Evolutionary conservation across 1,284 basidiomycete genomes (phyloP).

Genomic region (Rhodotorula sp.): DNA sequence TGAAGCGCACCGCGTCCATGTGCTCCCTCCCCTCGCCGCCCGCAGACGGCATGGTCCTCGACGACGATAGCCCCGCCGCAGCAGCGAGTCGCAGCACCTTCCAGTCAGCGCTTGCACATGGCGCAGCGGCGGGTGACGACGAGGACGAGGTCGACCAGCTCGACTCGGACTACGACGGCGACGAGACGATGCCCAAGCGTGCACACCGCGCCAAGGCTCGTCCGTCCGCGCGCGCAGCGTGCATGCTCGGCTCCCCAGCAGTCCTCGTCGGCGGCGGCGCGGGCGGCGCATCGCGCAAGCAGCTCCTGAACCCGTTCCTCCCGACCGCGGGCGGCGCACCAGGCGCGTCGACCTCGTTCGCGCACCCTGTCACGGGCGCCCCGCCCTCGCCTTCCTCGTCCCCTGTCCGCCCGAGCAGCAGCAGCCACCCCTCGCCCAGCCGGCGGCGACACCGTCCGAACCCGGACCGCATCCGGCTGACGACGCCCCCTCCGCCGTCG

Average conservation of each 20-base stretch:
- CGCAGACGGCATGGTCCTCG: constrained; percentile 13
- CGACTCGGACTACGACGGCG: constrained; percentile 17
- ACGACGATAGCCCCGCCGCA: neutral
- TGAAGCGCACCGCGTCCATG: constrained; percentile 19
- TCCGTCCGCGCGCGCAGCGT: neutral
- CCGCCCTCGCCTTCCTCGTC: constrained; percentile 1
- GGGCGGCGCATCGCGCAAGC: constrained; percentile 14
- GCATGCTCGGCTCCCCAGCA: constrained; percentile 29
- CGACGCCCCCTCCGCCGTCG: constrained; percentile 3
- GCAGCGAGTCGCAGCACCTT: neutral
- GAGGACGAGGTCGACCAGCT: constrained; percentile 26
- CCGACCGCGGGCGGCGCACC: constrained; percentile 10
- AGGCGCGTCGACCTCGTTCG: neutral
- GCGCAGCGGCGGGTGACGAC: neutral
- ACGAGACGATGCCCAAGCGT: neutral
- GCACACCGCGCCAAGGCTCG: neutral
- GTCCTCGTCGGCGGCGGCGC: constrained; percentile 10
- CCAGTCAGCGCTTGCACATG: too few species aligned
- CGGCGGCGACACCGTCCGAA: constrained; percentile 15
- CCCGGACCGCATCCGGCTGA: constrained; percentile 30
- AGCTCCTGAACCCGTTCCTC: constrained; percentile 34
- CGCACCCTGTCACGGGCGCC: neutral
- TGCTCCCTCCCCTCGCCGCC: constrained; percentile 31
- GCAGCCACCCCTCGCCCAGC: constrained; percentile 12
- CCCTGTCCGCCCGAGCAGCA: constrained; percentile 3